phyloP scores from a whole-genome alignment of 805 yeast species.

The Ogataea nonfermentans region DNA sequence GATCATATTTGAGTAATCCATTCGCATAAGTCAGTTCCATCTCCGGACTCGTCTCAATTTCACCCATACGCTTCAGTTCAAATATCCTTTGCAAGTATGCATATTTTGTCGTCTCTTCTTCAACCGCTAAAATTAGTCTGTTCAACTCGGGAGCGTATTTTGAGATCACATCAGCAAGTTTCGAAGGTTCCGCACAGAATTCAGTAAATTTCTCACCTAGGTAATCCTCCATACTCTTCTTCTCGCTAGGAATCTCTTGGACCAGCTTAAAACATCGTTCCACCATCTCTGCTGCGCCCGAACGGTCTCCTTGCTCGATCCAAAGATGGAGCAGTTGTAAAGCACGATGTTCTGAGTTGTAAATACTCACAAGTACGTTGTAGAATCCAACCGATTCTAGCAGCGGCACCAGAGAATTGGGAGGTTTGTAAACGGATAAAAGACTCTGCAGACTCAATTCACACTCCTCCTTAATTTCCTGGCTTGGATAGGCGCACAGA shows the following conservation, averaged over 20 bases:
- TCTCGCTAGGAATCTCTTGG: slow-evolving; percentile 15
- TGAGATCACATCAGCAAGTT: slow-evolving; percentile 38
- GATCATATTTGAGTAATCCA: slow-evolving; percentile 27
- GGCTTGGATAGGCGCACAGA: slow-evolving; percentile 44
- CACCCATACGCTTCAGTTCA: slow-evolving; percentile 18
- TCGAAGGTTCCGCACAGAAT: slow-evolving; percentile 33
- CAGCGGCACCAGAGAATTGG: slow-evolving; percentile 45
- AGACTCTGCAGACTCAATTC: slow-evolving; percentile 76
- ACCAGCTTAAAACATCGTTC: slow-evolving; percentile 25
- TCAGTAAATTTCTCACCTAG: slow-evolving; percentile 31
- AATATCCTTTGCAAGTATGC: slow-evolving; percentile 37
- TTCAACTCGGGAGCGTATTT: slow-evolving; percentile 41
- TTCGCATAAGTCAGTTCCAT: slow-evolving; percentile 27
- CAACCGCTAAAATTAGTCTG: slow-evolving; percentile 33
- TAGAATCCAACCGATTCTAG: slow-evolving; percentile 55
- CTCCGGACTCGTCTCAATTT: slow-evolving; percentile 12
- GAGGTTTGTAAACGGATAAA: slow-evolving; percentile 63
- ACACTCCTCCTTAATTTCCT: slow-evolving; percentile 49
- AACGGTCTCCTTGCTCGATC: slow-evolving; percentile 32
- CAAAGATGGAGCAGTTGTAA: slow-evolving; percentile 55
- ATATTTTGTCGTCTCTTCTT: slow-evolving; percentile 29
- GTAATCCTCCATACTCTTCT: slow-evolving; percentile 26
- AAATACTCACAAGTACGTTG: slow-evolving; percentile 57
- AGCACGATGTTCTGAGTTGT: slow-evolving; percentile 50
- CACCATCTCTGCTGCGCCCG: slow-evolving; percentile 20